A percentile compares a stretch with the other conserved stretches of the same genome.
phyloP scores from a whole-genome alignment of 2,329 filamentous ascomycete species.

The Phialemonium atrogriseum region DNA sequence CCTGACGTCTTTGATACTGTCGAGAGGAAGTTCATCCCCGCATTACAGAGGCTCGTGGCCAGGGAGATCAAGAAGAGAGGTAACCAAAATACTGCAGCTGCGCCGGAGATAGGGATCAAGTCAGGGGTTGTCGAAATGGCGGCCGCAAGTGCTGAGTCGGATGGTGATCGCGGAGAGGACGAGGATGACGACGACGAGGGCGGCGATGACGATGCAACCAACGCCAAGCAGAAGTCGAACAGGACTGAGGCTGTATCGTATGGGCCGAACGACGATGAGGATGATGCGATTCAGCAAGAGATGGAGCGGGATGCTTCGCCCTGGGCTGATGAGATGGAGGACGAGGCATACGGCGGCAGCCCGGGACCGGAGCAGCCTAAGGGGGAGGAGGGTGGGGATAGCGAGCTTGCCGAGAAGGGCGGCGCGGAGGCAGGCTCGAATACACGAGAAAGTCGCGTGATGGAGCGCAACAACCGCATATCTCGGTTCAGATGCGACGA shows the following conservation, averaged over 20 bases:
- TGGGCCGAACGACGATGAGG: slow-evolving; percentile 86
- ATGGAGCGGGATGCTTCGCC: slow-evolving; percentile 50
- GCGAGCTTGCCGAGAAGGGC: slow-evolving; percentile 13
- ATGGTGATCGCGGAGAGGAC: slow-evolving; percentile 36
- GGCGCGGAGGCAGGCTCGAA: slow-evolving; percentile 30
- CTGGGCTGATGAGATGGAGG: slow-evolving; percentile 47
- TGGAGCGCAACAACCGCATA: slow-evolving; percentile 56
- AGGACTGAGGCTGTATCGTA: slow-evolving; percentile 79
- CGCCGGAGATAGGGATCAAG: slow-evolving; percentile 62
- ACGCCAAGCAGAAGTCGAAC: slow-evolving; percentile 66
- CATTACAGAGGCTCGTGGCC: slow-evolving; percentile 60
- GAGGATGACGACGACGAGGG: slow-evolving; percentile 64
- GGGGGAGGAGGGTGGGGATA: slow-evolving; percentile 24
- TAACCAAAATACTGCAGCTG: slow-evolving; percentile 55
- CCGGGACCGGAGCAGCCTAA: slow-evolving; percentile 26
- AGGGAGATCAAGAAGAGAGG: slow-evolving; percentile 80
- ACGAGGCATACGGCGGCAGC: slow-evolving; percentile 44
- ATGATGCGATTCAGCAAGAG: slow-evolving; percentile 62
- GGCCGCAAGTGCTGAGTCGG: slow-evolving; percentile 23
- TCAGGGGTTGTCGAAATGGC: slow-evolving; percentile 45
- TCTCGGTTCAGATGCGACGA: slow-evolving; percentile 76
- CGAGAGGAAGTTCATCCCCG: slow-evolving; percentile 70
- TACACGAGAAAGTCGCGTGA: slow-evolving; percentile 55
- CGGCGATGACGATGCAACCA: slow-evolving; percentile 70
- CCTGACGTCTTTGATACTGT: slow-evolving; percentile 71